Evolutionary conservation across 192 early-diverging fungal species (phyloP).

Genomic region (Entomortierella parvispora): DNA sequence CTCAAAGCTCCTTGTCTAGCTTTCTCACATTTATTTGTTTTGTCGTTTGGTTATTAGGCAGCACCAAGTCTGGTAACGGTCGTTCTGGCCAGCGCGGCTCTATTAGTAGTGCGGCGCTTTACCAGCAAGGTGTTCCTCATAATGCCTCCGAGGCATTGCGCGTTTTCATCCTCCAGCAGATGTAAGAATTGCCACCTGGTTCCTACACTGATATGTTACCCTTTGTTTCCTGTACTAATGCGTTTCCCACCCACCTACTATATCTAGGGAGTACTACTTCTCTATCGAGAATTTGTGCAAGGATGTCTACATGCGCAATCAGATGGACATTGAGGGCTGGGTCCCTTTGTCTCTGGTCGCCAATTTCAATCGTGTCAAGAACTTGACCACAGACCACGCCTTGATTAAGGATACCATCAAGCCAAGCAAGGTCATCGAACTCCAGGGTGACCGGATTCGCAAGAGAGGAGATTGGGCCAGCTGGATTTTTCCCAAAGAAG

Average conservation of each 20-base stretch:
- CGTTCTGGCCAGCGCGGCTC: slow-evolving; percentile 17
- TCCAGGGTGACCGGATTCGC: slow-evolving; percentile 65
- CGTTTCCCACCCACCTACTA: slow-evolving; percentile 3
- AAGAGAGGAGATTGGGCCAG: slow-evolving; percentile 82
- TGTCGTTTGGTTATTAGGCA: slow-evolving; percentile 7
- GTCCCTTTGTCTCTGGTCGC: slow-evolving; percentile 82
- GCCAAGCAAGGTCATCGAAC: slow-evolving; percentile 66
- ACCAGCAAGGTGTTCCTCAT: slow-evolving; percentile 3
- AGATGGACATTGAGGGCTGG: slow-evolving; percentile 90
- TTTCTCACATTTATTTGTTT: neutral
- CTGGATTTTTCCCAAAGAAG: slow-evolving; percentile 79
- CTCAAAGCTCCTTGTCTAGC: neutral
- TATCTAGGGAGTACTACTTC: slow-evolving; percentile 91
- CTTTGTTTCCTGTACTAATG: neutral
- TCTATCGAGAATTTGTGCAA: slow-evolving; percentile 96
- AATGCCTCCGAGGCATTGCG: slow-evolving; percentile 55
- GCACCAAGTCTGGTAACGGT: neutral
- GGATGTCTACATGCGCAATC: slow-evolving; percentile 91
- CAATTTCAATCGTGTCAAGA: slow-evolving; percentile 89
- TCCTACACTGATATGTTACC: neutral
- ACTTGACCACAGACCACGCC: slow-evolving; percentile 70
- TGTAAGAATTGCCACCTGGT: slow-evolving; percentile 52
- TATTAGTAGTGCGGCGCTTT: slow-evolving; percentile 6
- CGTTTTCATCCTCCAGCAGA: slow-evolving; percentile 66
- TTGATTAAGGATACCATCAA: slow-evolving; percentile 69